phyloP scores from a whole-genome alignment of 2,329 filamentous ascomycete genomes.

The Diaporthe citri region DNA sequence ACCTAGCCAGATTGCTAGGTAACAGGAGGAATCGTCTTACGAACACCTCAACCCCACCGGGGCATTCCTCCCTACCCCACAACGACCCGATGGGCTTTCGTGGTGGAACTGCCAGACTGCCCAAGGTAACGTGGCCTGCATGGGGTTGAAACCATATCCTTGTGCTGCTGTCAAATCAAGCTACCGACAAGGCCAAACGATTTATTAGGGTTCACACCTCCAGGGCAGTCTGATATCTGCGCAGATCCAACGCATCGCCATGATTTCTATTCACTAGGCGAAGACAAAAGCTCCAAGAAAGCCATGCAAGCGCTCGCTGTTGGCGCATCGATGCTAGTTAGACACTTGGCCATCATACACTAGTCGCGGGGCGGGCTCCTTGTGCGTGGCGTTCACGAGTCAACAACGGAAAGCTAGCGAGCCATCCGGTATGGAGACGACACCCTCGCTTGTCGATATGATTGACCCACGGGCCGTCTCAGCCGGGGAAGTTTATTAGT shows the following conservation, averaged over 20 bases:
- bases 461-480: neutral
- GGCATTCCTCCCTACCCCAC: neutral
- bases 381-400: neutral
- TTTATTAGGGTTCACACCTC: neutral
- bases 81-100: neutral
- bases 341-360: neutral
- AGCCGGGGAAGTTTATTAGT: neutral
- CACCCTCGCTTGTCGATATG: neutral
- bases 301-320: neutral
- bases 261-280: neutral
- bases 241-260: neutral
- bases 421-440: neutral
- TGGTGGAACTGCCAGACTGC: neutral
- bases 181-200: neutral
- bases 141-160: conserved; percentile 4
- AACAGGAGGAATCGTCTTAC: no score
- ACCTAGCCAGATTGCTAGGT: neutral
- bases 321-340: neutral
- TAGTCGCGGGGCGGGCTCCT: neutral
- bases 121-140: neutral
- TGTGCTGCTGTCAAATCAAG: neutral
- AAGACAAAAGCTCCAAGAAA: neutral
- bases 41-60: neutral
- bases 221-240: neutral
- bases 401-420: neutral